Percentiles rank a stretch among this genome's conserved stretches.
phyloP scores from a whole-genome alignment of 306 rosid genomes.

The Rosa persica region DNA sequence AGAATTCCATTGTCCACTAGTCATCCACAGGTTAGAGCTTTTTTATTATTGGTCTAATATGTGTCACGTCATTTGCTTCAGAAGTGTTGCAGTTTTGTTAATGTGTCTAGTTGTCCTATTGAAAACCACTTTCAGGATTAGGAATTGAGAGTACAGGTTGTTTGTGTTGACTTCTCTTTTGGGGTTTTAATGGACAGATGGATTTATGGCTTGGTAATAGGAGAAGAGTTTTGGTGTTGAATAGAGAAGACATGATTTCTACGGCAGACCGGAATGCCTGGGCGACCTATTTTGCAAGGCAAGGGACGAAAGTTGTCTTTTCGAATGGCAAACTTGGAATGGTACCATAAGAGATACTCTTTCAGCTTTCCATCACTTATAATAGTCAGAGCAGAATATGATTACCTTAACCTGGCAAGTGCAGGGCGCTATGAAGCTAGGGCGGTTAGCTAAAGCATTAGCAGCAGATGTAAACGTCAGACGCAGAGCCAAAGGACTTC shows the following conservation, averaged over 20 bases:
- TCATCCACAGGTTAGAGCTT: conserved; percentile 78
- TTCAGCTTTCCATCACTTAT: conserved; percentile 24
- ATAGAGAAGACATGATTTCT: conserved; percentile 97
- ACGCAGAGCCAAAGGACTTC: conserved; percentile 93
- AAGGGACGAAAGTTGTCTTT: conserved; percentile 74
- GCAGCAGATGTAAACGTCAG: conserved; percentile 87
- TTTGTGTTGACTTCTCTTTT: conserved; percentile 20
- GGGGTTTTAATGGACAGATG: conserved; percentile 56
- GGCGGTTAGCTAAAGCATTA: conserved; percentile 72
- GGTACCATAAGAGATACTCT: conserved; percentile 43
- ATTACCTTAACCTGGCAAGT: conserved; percentile 29
- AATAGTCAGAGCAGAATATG: conserved; percentile 25
- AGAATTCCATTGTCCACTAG: conserved; percentile 88
- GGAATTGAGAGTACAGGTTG: conserved; percentile 8
- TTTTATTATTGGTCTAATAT: neutral
- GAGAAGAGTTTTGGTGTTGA: conserved; percentile 85
- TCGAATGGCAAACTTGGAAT: conserved; percentile 90
- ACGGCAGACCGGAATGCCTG: conserved; percentile 85
- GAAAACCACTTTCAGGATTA: conserved; percentile 5
- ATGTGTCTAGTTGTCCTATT: neutral
- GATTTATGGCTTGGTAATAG: conserved; percentile 85
- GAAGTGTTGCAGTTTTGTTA: neutral
- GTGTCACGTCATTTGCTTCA: neutral
- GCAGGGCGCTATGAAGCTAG: conserved; percentile 86
- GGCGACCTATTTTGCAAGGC: conserved; percentile 73